Conservation (phyloP, 2,329 filamentous ascomycete species). For the Coleophoma eucalyptorum region DNA sequence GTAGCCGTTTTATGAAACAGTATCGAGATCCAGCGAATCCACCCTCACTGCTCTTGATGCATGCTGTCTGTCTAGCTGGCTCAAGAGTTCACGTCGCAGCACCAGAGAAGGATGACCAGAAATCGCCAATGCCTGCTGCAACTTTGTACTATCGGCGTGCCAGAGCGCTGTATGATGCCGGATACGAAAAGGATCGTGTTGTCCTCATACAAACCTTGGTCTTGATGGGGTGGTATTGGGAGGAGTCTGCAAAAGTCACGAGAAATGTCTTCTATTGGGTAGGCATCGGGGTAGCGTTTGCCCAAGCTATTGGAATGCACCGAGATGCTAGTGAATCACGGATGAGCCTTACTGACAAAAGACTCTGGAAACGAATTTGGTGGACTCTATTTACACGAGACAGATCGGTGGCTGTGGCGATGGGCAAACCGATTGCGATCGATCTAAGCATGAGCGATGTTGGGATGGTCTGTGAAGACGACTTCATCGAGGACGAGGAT, state of each 20-base stretch:
- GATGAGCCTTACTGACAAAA: slow-evolving; percentile 84
- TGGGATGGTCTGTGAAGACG: slow-evolving; percentile 87
- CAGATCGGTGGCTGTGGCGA: slow-evolving; percentile 88
- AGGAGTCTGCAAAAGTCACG: slow-evolving; percentile 71
- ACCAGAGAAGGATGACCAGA: slow-evolving; percentile 27
- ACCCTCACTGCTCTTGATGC: slow-evolving; percentile 83
- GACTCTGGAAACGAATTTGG: slow-evolving; percentile 96
- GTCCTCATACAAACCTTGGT: slow-evolving; percentile 92
- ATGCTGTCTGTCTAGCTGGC: slow-evolving; percentile 85
- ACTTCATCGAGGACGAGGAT: slow-evolving; percentile 88
- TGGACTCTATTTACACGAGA: slow-evolving; percentile 95
- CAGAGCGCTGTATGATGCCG: slow-evolving; percentile 92
- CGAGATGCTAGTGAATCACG: slow-evolving; percentile 89
- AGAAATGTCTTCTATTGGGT: slow-evolving; percentile 99
- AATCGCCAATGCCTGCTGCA: slow-evolving; percentile 76
- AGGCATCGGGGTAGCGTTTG: slow-evolving; percentile 86
- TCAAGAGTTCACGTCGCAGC: slow-evolving; percentile 70
- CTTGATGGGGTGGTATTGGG: slow-evolving; percentile 98
- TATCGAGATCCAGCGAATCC: slow-evolving; percentile 89
- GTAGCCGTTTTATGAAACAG: slow-evolving; percentile 86
- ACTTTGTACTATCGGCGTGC: slow-evolving; percentile 96
- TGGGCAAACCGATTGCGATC: slow-evolving; percentile 86
- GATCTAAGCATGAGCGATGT: slow-evolving; percentile 51
- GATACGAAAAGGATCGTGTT: slow-evolving; percentile 92
- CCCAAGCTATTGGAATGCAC: slow-evolving; percentile 95